Evolutionary conservation across 306 rosid species (phyloP).

Genomic region (Citrullus mucosospermus): DNA sequence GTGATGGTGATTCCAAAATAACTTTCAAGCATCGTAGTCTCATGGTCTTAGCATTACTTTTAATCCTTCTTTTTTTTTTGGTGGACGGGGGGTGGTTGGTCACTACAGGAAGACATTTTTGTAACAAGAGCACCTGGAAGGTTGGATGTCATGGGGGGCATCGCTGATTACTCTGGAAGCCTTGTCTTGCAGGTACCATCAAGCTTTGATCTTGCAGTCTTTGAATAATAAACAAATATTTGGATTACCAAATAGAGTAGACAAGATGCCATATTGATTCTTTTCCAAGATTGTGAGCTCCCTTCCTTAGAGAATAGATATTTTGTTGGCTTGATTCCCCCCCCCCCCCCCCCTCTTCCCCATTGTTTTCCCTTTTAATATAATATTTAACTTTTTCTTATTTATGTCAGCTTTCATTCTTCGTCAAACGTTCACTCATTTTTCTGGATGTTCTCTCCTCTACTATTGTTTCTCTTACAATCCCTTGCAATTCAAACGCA

Average conservation of each 20-base stretch:
- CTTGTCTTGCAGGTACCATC: constrained; percentile 77
- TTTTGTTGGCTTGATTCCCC: not conserved
- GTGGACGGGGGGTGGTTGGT: not conserved
- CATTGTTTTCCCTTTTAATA: not conserved
- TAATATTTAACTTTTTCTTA: too few relatives aligned
- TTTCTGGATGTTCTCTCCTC: not conserved
- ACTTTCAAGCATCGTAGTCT: not conserved
- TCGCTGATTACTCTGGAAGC: constrained; percentile 97
- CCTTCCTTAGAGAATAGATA: not conserved
- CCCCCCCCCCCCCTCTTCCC: not conserved
- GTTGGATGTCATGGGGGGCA: constrained; percentile 96
- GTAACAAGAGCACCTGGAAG: constrained; percentile 97
- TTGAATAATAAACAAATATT: not conserved
- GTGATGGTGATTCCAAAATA: not conserved
- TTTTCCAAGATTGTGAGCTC: not conserved
- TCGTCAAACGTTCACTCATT: not conserved
- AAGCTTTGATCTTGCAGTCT: not conserved
- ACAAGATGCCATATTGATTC: not conserved
- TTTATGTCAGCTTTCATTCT: not conserved
- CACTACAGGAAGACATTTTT: constrained; percentile 62
- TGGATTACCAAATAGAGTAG: not conserved
- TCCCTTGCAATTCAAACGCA: not conserved
- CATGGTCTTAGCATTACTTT: not conserved
- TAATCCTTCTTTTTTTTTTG: not conserved
- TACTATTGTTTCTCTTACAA: not conserved